Evolutionary conservation across 2,329 filamentous ascomycete genomes (phyloP).

Genomic region (Xylariaceae sp.): DNA sequence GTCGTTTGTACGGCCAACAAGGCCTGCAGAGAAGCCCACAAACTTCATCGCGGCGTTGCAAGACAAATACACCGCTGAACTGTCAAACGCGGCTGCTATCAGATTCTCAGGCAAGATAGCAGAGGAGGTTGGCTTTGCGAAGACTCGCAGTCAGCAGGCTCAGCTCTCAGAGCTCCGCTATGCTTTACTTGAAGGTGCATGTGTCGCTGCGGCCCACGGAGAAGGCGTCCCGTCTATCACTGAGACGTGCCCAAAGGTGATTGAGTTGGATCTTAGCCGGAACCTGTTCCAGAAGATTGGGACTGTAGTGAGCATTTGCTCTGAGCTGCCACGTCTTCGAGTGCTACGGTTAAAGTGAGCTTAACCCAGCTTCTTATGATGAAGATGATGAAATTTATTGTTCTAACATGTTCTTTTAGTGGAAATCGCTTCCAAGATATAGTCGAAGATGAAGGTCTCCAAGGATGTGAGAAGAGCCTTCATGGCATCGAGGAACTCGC

Average conservation of each 20-base stretch:
- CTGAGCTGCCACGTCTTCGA: constrained; percentile 59
- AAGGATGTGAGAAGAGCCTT: constrained; percentile 39
- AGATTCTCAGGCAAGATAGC: constrained; percentile 74
- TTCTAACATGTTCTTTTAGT: constrained; percentile 6
- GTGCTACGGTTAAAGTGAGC: constrained; percentile 67
- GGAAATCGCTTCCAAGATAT: constrained; percentile 63
- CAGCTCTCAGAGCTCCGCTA: constrained; percentile 71
- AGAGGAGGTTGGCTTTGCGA: constrained; percentile 92
- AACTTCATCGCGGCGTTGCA: constrained; percentile 75
- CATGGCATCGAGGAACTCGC: constrained; percentile 53
- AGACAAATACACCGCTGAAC: constrained; percentile 73
- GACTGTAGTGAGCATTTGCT: constrained; percentile 66
- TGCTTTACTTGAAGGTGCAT: constrained; percentile 73
- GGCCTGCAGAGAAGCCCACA: constrained; percentile 60
- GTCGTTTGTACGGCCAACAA: constrained; percentile 79
- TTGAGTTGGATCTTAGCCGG: constrained; percentile 77
- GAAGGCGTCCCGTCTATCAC: constrained; percentile 39
- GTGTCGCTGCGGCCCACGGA: constrained; percentile 44
- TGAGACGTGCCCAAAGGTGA: constrained; percentile 59
- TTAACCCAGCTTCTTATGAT: too few species aligned
- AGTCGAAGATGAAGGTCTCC: constrained; percentile 38
- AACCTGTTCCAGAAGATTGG: constrained; percentile 68
- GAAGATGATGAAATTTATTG: too few species aligned
- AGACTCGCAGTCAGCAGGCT: constrained; percentile 76
- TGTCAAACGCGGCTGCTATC: constrained; percentile 46